phyloP scores from a whole-genome alignment of 2,329 filamentous ascomycete genomes.

The Colletotrichum musae region DNA sequence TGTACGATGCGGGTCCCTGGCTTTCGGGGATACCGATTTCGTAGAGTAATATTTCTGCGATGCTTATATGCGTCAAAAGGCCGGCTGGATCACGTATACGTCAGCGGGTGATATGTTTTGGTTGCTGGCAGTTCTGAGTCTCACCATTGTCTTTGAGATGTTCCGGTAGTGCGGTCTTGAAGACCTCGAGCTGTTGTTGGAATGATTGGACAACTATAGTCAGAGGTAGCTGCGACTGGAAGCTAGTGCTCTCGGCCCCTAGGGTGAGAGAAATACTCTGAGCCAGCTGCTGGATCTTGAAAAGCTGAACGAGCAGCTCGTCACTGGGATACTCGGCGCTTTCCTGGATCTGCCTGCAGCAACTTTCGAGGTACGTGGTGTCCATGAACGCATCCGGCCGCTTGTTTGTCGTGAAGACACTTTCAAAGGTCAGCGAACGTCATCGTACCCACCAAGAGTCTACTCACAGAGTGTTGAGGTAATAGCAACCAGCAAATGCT shows the following conservation, averaged over 20 bases:
- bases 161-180: constrained; percentile 53
- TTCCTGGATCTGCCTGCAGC: constrained; percentile 58
- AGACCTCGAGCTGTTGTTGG: constrained; percentile 59
- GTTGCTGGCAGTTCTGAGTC: constrained; percentile 23
- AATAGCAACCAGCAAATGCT: constrained; percentile 65
- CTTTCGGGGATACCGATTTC: constrained; percentile 61
- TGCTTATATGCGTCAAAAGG: constrained; percentile 58
- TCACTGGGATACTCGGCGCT: constrained; percentile 61
- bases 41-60: constrained; percentile 63
- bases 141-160: constrained; percentile 53
- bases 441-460: too few relatives aligned
- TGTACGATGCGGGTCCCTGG: constrained; percentile 47
- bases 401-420: constrained; percentile 62
- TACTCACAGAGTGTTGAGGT: constrained; percentile 63
- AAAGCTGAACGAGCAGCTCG: constrained; percentile 59
- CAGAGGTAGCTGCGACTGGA: constrained; percentile 55
- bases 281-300: constrained; percentile 63
- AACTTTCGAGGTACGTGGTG: constrained; percentile 59
- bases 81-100: constrained; percentile 47
- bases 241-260: constrained; percentile 44
- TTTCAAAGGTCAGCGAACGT: constrained; percentile 36
- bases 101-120: too few relatives aligned
- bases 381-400: constrained; percentile 64
- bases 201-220: constrained; percentile 59
- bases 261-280: constrained; percentile 62